phyloP scores from a whole-genome alignment of 495 filamentous ascomycete species.

The Pyrenula massariospora region DNA sequence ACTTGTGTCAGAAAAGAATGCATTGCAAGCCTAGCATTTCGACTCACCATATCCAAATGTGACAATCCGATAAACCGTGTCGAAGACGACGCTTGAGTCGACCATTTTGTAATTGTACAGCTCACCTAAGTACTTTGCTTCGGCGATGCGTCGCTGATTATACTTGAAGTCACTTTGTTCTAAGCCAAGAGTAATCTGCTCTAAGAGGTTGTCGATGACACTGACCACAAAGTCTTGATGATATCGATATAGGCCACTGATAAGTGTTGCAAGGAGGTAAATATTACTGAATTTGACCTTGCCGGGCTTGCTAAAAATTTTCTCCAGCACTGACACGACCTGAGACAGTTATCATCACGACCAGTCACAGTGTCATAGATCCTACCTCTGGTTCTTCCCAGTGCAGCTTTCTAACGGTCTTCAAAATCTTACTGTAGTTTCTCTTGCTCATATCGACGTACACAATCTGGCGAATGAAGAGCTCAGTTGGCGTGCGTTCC shows the following conservation, averaged over 20 bases:
- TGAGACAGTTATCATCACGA: too few species aligned
- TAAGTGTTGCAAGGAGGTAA: slow-evolving; percentile 85
- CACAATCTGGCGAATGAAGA: slow-evolving; percentile 82
- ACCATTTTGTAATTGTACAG: slow-evolving; percentile 98
- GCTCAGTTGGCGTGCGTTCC: slow-evolving; percentile 83
- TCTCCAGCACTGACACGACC: slow-evolving; percentile 74
- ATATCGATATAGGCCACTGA: slow-evolving; percentile 77
- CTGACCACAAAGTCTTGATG: slow-evolving; percentile 82
- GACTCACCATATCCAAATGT: slow-evolving; percentile 75
- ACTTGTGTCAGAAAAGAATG: slow-evolving; percentile 2
- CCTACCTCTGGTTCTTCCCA: slow-evolving; percentile 86
- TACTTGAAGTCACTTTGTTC: slow-evolving; percentile 97
- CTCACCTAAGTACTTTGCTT: slow-evolving; percentile 94
- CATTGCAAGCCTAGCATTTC: neutral
- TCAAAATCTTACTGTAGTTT: slow-evolving; percentile 84
- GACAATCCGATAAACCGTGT: slow-evolving; percentile 86
- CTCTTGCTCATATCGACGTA: slow-evolving; percentile 90
- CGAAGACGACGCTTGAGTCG: slow-evolving; percentile 90
- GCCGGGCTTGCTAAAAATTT: slow-evolving; percentile 87
- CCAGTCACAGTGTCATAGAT: too few species aligned
- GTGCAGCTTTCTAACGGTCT: slow-evolving; percentile 87
- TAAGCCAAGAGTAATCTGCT: slow-evolving; percentile 77
- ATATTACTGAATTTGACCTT: slow-evolving; percentile 98
- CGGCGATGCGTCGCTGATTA: slow-evolving; percentile 89
- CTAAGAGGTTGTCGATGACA: slow-evolving; percentile 81